Evolutionary conservation across 345 rosid genomes (phyloP), one percentile per base, ranked within the genome.

Genomic region (Citrus mangshanensis): DNA sequence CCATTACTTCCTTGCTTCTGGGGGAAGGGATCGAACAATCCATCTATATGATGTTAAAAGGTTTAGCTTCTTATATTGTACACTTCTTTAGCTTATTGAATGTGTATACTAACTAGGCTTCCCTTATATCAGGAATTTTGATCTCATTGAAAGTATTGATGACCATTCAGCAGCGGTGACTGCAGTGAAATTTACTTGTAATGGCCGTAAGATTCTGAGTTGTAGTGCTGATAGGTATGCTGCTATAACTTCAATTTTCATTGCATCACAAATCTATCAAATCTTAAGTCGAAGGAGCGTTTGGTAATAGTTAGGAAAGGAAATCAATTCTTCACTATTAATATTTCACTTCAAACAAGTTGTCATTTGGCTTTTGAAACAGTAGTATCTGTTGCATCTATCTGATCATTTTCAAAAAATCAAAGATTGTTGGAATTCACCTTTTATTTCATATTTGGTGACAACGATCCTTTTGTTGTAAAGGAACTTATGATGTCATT

Each of bases 221-320:
- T 92, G 92, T 83, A 91, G 97, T 84, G 92, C 90, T 30, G 97
- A 92, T 83, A 91, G 98, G 97, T 94, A 84, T 54, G 84, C 72
- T 73, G 38, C 51, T 70, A 16, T 1, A 61, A 24, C 7, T 61
- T 78, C 35, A 27, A 28, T 49, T 62, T 59, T 24, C 38, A 30
- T 42, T 60, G 62, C 65, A 34, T 14, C 9, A 55, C 40, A 42
- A 72, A 25, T 65, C 30, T 80, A 72, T 51, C 25, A 62, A 67
- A 40, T 38, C 30, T 32, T 46, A 2, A 60, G 59, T 49, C 32
- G 19, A 13, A 19, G n/a, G 19, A 51, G 28, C 13, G 2, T 58
- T 70, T 22, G 65, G 38, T 35, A 21, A 59, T 25, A 22, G 13
- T 30, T 1, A 59, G 62, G 9, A 60, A 70, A 49, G 55, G 67